A percentile compares a stretch with the other conserved stretches of the same genome.
These are phyloP conservation scores for Asterophora parasitica DNA, from an alignment of 768 basidiomycete species.

Conservation along the genomic window DNA sequence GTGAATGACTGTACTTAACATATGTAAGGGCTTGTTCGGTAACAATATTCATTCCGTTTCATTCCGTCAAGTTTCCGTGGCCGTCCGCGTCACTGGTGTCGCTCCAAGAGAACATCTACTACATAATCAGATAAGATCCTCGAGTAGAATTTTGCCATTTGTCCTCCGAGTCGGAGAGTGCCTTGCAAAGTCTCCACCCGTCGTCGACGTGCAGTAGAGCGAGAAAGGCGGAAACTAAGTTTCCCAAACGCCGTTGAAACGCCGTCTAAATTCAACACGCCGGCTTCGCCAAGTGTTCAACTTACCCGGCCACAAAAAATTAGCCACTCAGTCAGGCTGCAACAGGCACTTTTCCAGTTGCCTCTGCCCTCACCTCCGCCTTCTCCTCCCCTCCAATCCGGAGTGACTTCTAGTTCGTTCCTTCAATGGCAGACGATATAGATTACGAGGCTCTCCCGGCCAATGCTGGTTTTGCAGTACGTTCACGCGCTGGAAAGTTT, in stretches of 20 bases:
- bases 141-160: no score
- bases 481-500: slow-evolving; percentile 21
- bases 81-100: no score
- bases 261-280: no score
- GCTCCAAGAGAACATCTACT: no score
- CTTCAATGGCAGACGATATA: slow-evolving; percentile 37
- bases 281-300: slow-evolving; percentile 1
- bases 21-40: no score
- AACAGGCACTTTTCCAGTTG: slow-evolving; percentile 1
- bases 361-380: slow-evolving; percentile 1
- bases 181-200: no score
- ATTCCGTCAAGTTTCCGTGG: no score
- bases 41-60: no score
- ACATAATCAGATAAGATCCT: no score
- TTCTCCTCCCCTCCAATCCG: slow-evolving; percentile 1
- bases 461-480: slow-evolving; percentile 74
- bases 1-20: no score
- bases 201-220: no score
- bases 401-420: slow-evolving; percentile 7
- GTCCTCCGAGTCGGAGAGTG: no score
- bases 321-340: slow-evolving; percentile 3
- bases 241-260: slow-evolving; percentile 1
- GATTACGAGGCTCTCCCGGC: slow-evolving; percentile 54
- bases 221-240: neutral
- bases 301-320: slow-evolving; percentile 6